Evolutionary conservation across 2,329 filamentous ascomycete genomes (phyloP).

Genomic region (Scytalidium sp.): DNA sequence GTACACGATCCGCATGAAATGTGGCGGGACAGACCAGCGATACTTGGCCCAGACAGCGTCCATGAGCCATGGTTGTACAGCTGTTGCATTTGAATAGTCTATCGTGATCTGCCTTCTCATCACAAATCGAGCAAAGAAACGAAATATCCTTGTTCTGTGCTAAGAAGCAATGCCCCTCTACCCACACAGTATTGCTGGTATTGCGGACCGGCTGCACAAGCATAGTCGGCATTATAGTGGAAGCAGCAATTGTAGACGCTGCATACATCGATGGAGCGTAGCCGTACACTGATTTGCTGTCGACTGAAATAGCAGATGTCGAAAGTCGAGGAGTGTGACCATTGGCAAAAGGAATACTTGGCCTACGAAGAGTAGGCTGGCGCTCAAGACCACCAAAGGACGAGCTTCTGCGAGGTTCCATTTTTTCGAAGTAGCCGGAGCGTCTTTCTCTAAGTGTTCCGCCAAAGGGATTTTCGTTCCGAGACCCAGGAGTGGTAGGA

Average conservation of each 20-base stretch:
- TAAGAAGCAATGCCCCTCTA: slow-evolving; percentile 79
- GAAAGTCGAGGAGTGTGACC: slow-evolving; percentile 64
- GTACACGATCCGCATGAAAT: slow-evolving; percentile 59
- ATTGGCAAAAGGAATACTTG: slow-evolving; percentile 71
- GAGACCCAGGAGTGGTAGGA: slow-evolving; percentile 75
- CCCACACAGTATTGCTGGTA: slow-evolving; percentile 77
- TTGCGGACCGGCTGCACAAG: slow-evolving; percentile 75
- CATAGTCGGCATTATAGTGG: slow-evolving; percentile 84
- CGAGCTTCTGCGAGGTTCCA: slow-evolving; percentile 76
- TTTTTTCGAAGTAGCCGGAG: slow-evolving; percentile 79
- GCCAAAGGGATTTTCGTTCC: slow-evolving; percentile 89
- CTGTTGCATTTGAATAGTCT: slow-evolving; percentile 72
- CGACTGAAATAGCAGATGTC: slow-evolving; percentile 53
- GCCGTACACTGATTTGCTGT: slow-evolving; percentile 42
- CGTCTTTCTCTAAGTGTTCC: slow-evolving; percentile 89
- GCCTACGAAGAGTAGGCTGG: slow-evolving; percentile 63
- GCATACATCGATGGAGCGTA: slow-evolving; percentile 85
- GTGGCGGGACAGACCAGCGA: slow-evolving; percentile 62
- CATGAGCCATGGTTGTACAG: slow-evolving; percentile 57
- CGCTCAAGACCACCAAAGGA: slow-evolving; percentile 76
- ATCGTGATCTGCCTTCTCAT: slow-evolving; percentile 64
- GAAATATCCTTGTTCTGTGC: slow-evolving; percentile 58
- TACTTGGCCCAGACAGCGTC: slow-evolving; percentile 58
- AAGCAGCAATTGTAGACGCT: slow-evolving; percentile 80
- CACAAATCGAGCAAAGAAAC: slow-evolving; percentile 69